Percentiles rank a stretch among this genome's conserved stretches.
Conservation (phyloP, 225 moss, liverwort and hornwort genomes). For the Antitrichia curtipendula region DNA sequence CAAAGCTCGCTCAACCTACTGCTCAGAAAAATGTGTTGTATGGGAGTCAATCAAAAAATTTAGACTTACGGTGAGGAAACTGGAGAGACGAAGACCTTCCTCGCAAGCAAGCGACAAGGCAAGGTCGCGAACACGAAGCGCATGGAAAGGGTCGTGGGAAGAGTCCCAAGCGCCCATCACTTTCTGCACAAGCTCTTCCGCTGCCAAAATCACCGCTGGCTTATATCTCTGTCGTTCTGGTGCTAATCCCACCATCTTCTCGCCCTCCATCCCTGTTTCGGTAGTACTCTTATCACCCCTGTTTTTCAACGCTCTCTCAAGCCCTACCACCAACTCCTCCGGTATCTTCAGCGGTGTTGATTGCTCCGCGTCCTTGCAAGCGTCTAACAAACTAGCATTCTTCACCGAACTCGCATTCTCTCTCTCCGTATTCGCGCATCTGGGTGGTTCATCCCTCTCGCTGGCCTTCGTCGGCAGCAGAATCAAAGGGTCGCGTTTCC, state of each 20-base stretch:
- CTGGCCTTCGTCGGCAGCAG: not conserved
- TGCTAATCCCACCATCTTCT: not conserved
- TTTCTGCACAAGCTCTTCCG: slow-evolving; percentile 67
- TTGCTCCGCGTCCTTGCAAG: not conserved
- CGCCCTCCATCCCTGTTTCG: not conserved
- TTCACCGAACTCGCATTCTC: not conserved
- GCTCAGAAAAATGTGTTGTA: not conserved
- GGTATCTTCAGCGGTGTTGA: not conserved
- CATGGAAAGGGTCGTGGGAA: slow-evolving; percentile 82
- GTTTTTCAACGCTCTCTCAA: not conserved
- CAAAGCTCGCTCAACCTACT: not conserved
- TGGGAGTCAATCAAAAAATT: not conserved
- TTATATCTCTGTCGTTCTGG: slow-evolving; percentile 5
- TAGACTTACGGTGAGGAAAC: slow-evolving; percentile 43
- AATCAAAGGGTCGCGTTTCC: not conserved
- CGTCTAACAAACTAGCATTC: not conserved
- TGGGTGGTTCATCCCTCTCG: not conserved
- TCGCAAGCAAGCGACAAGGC: slow-evolving; percentile 69
- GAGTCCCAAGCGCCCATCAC: slow-evolving; percentile 88
- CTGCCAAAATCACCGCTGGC: slow-evolving; percentile 40
- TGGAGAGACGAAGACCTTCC: slow-evolving; percentile 50
- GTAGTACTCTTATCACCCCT: not conserved
- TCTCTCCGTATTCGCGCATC: not conserved
- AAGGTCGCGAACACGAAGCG: slow-evolving; percentile 61
- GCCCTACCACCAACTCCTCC: not conserved